These are phyloP conservation scores for Geotrichum klebahnii DNA, from an alignment of 1,139 yeast genomes.

Conservation along the genomic window DNA sequence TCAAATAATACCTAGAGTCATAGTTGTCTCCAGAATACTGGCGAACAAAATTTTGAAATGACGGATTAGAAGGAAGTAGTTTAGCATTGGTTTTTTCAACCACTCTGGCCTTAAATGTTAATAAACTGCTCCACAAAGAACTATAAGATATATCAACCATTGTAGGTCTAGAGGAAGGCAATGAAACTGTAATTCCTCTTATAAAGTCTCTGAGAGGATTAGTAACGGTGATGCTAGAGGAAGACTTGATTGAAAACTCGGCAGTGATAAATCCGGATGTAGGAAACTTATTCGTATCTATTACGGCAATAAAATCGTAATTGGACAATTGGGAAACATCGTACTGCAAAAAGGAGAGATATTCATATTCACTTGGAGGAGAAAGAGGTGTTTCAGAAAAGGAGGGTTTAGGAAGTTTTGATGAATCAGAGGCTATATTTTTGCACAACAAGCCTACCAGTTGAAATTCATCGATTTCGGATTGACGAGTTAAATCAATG, in stretches of 20 bases:
- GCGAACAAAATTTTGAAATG: slow-evolving; percentile 60
- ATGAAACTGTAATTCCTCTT: slow-evolving; percentile 30
- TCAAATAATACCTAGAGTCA: slow-evolving; percentile 75
- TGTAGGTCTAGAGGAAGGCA: slow-evolving; percentile 48
- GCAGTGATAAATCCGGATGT: slow-evolving; percentile 36
- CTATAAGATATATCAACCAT: slow-evolving; percentile 49
- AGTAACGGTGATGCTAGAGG: slow-evolving; percentile 40
- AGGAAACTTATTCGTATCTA: slow-evolving; percentile 29
- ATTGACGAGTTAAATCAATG: slow-evolving; percentile 20
- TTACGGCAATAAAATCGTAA: slow-evolving; percentile 51
- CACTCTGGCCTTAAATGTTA: slow-evolving; percentile 49
- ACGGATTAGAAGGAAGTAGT: no score
- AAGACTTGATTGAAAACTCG: slow-evolving; percentile 27
- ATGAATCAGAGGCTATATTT: slow-evolving; percentile 28
- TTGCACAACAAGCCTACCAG: slow-evolving; percentile 28
- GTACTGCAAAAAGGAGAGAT: slow-evolving; percentile 48
- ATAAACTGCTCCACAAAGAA: slow-evolving; percentile 59
- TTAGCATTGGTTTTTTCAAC: slow-evolving; percentile 23
- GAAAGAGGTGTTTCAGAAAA: slow-evolving; percentile 8
- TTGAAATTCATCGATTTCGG: slow-evolving; percentile 11
- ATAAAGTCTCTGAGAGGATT: slow-evolving; percentile 23
- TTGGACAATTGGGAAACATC: slow-evolving; percentile 35
- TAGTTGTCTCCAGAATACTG: slow-evolving; percentile 64
- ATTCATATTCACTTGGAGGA: slow-evolving; percentile 37
- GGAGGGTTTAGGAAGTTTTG: slow-evolving; percentile 27